These are phyloP conservation scores for Pythium dissimile DNA, from an alignment of 352 stramenopile genomes.

Conservation along the genomic window DNA sequence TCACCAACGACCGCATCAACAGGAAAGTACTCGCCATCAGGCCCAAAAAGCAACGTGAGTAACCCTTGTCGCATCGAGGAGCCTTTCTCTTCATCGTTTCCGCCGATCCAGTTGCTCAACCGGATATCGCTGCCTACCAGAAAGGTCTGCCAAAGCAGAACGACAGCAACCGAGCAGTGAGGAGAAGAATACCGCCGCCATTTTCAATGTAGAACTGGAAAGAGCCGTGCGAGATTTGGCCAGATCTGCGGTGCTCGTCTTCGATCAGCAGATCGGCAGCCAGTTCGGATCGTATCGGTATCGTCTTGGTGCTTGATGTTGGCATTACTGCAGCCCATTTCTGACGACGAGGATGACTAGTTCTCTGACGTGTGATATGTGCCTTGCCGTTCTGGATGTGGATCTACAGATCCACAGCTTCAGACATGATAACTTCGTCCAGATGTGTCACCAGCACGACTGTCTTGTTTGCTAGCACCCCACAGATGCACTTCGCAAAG, in stretches of 20 bases:
- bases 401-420: constrained; percentile 22
- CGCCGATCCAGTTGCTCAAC: too few species aligned
- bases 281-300: neutral
- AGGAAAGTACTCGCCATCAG: too few species aligned
- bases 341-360: too few species aligned
- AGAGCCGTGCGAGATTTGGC: constrained; percentile 15
- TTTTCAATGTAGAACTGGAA: constrained; percentile 21
- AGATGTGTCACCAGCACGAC: constrained; percentile 92
- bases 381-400: constrained; percentile 4
- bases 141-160: too few species aligned
- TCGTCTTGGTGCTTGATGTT: neutral
- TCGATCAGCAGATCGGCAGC: constrained; percentile 12
- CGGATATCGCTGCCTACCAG: too few species aligned
- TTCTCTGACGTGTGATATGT: neutral
- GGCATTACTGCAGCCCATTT: neutral
- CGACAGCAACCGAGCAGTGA: neutral
- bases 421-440: constrained; percentile 60
- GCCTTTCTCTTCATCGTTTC: too few species aligned
- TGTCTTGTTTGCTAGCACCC: constrained; percentile 46
- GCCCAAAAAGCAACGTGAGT: too few species aligned
- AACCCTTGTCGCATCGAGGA: too few species aligned
- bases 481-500: constrained; percentile 67
- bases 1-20: constrained; percentile 42
- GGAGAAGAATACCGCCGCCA: constrained; percentile 7
- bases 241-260: constrained; percentile 22